Base-by-base conservation (phyloP, 345 rosid species). In the Noccaea bulbosa region DNA sequence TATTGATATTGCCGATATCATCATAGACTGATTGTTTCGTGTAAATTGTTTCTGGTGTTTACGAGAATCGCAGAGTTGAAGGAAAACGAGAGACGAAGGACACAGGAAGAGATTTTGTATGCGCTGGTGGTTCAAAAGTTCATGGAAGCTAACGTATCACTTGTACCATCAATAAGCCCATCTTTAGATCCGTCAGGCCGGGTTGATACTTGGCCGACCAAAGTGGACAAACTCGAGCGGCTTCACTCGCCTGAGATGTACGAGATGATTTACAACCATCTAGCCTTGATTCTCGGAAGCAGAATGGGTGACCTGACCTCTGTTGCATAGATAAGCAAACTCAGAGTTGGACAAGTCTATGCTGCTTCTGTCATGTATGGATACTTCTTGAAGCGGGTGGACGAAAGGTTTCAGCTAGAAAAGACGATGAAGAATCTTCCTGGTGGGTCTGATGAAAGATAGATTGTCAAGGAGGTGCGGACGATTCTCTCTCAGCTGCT, bases 331-430 rank as follows among this genome's bases (percentile, higher is more conserved):
- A 90, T 87, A 52, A 90, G 90, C 84, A 94, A 91, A 68, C 85
- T 88, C 72, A 80, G 97, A 79, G 93, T 86, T 49, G 99, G 99
- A 6, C 99, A 94, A 82, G 96, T 94, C n/a, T 94, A 94, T 65
- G 99, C 99, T 60, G 99, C 99, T 5, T 92, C 99, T 1, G 97
- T 88, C 46, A 90, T 94, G 97, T 92, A 88, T 65, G 99, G 99
- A 7, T 94, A 94, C 71, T 94, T 94, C 83, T 87, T 94, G 43
- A 94, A 88, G 81, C 84, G 97, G 6, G 91, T 92, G 4, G 99
- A 94, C 70, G 94, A 87, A 64, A 76, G 98, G 80, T 92, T 92
- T 82, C 98, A 94, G 86, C 98, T 94, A 8, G 98, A 94, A 85
- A 94, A 89, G 85, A 66, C 85, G n/a, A 86, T 94, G 98, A 91